These are phyloP conservation scores for Atkinsonella texensis DNA, from an alignment of 2,329 filamentous ascomycete genomes.

Conservation along the genomic window DNA sequence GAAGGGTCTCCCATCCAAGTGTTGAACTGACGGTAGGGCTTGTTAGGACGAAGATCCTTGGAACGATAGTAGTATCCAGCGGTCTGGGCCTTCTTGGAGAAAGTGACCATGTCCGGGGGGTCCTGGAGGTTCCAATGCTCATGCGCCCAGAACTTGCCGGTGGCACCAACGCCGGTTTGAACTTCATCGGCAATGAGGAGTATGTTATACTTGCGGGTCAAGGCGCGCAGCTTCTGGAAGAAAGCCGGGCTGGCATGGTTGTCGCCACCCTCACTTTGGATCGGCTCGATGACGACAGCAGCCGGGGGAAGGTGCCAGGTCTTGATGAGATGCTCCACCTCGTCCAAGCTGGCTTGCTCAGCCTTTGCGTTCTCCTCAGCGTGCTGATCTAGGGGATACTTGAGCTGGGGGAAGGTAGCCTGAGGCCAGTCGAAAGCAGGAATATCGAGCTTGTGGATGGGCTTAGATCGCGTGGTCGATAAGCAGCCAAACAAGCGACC, in stretches of 20 bases:
- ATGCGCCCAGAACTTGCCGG: slow-evolving; percentile 92
- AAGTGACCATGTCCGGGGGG: slow-evolving; percentile 88
- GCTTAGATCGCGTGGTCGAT: slow-evolving; percentile 82
- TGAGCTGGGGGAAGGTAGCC: slow-evolving; percentile 71
- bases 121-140: slow-evolving; percentile 78
- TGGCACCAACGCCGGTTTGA: slow-evolving; percentile 85
- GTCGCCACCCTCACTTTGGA: slow-evolving; percentile 89
- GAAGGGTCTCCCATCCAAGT: slow-evolving; percentile 95
- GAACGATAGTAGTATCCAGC: slow-evolving; percentile 88
- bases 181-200: slow-evolving; percentile 91
- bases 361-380: slow-evolving; percentile 69
- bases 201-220: slow-evolving; percentile 67
- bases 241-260: slow-evolving; percentile 84
- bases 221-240: slow-evolving; percentile 70
- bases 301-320: slow-evolving; percentile 69
- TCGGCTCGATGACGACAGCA: slow-evolving; percentile 76
- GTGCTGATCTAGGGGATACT: slow-evolving; percentile 76
- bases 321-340: slow-evolving; percentile 71
- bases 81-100: slow-evolving; percentile 90
- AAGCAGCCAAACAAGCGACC: slow-evolving; percentile 80
- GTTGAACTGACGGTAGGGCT: slow-evolving; percentile 93
- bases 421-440: slow-evolving; percentile 93
- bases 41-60: slow-evolving; percentile 70
- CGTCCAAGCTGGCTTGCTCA: slow-evolving; percentile 68
- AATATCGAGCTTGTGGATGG: slow-evolving; percentile 91